phyloP scores from a whole-genome alignment of 306 rosid genomes.

The Spatholobus suberectus region DNA sequence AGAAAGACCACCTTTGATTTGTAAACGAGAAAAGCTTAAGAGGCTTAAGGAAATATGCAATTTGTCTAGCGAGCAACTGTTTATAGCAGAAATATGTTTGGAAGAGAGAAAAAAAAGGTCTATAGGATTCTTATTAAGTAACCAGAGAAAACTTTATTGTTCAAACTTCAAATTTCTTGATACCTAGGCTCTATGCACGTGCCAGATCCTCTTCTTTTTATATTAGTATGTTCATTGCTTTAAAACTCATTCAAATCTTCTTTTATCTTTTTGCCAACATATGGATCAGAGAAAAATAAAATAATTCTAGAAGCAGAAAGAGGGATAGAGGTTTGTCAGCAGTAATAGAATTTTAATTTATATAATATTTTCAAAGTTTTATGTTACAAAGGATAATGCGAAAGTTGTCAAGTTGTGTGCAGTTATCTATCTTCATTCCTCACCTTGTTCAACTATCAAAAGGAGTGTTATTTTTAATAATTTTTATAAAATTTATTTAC shows the following conservation, averaged over 20 bases:
- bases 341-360: background rate
- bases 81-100: background rate
- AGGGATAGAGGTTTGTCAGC: background rate
- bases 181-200: background rate
- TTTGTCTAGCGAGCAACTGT: slow-evolving; percentile 18
- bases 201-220: background rate
- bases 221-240: background rate
- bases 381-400: background rate
- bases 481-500: background rate
- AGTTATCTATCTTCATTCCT: background rate
- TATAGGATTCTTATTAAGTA: background rate
- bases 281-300: background rate
- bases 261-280: background rate
- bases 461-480: background rate
- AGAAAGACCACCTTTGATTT: slow-evolving; percentile 7
- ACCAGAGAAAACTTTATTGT: background rate
- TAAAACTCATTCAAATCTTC: background rate
- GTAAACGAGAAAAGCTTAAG: slow-evolving; percentile 10
- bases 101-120: background rate
- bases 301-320: background rate
- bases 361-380: background rate
- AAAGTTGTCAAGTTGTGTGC: background rate
- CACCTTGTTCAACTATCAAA: background rate
- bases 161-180: background rate
- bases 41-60: background rate